A percentile compares a stretch with the other conserved stretches of the same genome.
phyloP scores from a whole-genome alignment of 441 rosid genomes.

The Adansonia gregorii region DNA sequence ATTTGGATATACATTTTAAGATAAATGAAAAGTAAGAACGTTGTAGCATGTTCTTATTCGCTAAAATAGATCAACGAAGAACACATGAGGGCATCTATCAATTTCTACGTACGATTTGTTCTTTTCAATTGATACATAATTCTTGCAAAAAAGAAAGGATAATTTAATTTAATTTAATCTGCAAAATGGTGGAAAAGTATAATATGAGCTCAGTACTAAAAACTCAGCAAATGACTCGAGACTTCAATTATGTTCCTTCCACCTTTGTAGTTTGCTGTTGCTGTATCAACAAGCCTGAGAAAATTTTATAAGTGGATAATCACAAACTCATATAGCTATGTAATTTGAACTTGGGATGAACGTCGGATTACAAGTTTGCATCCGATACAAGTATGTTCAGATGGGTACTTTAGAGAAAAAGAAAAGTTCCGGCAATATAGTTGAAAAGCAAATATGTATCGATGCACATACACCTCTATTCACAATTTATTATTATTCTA shows the following conservation, averaged over 20 bases:
- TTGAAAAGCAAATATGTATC: neutral
- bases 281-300: neutral
- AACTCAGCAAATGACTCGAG: constrained; percentile 16
- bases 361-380: neutral
- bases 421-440: neutral
- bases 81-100: constrained; percentile 7
- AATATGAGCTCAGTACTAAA: neutral
- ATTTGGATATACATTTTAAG: too few relatives aligned
- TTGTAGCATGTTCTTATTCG: too few relatives aligned
- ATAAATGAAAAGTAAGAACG: too few relatives aligned
- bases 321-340: too few relatives aligned
- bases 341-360: neutral
- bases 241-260: constrained; percentile 9
- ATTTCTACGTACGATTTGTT: constrained; percentile 2
- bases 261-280: constrained; percentile 1
- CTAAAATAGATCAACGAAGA: neutral
- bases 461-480: neutral
- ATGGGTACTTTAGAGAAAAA: neutral
- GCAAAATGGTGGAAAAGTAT: neutral
- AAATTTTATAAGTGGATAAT: neutral
- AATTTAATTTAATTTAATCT: neutral
- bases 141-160: constrained; percentile 1
- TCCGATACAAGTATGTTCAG: neutral
- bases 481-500: neutral
- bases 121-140: constrained; percentile 4